Percentiles rank a stretch among this genome's conserved stretches.
phyloP scores from a whole-genome alignment of 345 rosid genomes.

The Melaleuca alternifolia region DNA sequence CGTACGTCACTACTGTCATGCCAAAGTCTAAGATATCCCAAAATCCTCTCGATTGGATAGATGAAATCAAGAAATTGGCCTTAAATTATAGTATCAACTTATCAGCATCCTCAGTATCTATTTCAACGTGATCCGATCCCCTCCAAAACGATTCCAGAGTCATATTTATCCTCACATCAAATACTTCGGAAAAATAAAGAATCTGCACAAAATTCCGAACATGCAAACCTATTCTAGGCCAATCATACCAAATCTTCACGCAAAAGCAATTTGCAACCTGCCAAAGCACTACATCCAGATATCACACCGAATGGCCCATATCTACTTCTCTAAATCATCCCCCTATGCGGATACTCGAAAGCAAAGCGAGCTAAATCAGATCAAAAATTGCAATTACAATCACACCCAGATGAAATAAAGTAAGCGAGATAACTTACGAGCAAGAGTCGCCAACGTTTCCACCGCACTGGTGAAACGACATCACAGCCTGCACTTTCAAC shows the following conservation, averaged over 20 bases:
- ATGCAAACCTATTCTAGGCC: neutral
- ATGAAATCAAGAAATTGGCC: neutral
- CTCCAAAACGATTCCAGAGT: neutral
- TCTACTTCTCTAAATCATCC: neutral
- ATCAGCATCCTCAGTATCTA: neutral
- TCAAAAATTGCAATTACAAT: neutral
- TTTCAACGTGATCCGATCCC: neutral
- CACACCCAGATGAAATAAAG: neutral
- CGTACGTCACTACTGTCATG: neutral
- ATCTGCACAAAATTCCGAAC: neutral
- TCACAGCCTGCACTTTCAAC: constrained; percentile 93
- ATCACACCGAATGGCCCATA: neutral
- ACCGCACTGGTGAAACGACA: constrained; percentile 99
- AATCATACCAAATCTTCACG: neutral
- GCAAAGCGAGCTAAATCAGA: neutral
- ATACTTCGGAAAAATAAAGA: neutral
- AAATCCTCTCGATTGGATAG: neutral
- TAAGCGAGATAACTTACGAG: constrained; percentile 33
- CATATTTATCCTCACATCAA: neutral
- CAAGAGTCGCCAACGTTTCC: constrained; percentile 99
- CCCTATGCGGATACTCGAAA: neutral
- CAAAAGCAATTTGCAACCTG: neutral
- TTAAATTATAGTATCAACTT: neutral
- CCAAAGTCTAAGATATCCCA: neutral
- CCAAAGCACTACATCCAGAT: neutral